Percentiles rank a stretch among this genome's conserved stretches.
Conservation (phyloP, 345 rosid species). For the Eucalyptus caleyi region DNA sequence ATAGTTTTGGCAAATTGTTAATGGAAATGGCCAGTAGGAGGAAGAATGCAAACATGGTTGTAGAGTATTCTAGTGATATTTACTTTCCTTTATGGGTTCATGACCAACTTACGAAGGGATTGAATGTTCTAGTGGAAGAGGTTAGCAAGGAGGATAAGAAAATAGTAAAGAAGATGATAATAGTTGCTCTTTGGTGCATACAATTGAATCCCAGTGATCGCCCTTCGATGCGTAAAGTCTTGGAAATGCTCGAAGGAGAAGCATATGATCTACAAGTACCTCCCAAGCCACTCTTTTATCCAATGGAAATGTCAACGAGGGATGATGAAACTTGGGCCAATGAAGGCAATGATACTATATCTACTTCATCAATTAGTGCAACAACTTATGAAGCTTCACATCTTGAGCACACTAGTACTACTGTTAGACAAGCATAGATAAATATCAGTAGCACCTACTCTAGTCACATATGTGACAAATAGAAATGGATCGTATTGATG, state of each 20-base stretch:
- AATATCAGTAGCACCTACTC: too few relatives aligned
- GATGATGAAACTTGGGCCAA: neutral
- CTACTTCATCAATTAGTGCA: too few relatives aligned
- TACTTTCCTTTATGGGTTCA: neutral
- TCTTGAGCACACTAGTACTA: neutral
- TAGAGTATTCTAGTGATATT: neutral
- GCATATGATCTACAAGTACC: neutral
- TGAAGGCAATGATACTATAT: neutral
- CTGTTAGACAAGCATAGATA: neutral
- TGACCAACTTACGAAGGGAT: neutral
- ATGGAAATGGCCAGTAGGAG: neutral
- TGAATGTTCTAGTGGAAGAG: fast-evolving
- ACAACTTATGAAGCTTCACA: neutral
- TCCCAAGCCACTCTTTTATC: neutral
- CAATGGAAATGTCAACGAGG: neutral
- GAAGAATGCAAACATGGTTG: neutral
- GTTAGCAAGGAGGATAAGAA: neutral
- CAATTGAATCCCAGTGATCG: neutral
- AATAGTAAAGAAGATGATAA: neutral
- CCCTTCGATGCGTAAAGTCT: neutral
- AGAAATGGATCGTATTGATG: too few relatives aligned
- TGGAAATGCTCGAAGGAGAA: neutral
- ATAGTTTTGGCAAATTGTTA: neutral
- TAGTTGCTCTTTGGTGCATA: neutral
- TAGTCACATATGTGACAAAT: too few relatives aligned